These are phyloP conservation scores for Hypoxylon sp. DNA, from an alignment of 2,329 filamentous ascomycete species.

Conservation along the genomic window DNA sequence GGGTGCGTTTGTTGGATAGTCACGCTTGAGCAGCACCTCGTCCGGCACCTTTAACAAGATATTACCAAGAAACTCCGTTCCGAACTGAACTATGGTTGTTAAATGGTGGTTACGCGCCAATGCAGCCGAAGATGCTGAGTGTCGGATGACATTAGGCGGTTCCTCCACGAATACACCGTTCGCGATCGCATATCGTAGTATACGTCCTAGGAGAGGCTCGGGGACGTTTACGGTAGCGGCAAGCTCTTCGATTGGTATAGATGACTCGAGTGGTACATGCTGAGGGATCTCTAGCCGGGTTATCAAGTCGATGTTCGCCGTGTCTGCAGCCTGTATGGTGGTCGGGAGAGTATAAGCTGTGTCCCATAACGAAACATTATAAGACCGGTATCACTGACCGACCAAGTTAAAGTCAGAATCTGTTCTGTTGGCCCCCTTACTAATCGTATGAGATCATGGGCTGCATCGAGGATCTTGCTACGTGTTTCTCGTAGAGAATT, in stretches of 20 bases:
- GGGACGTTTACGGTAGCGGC: slow-evolving; percentile 12
- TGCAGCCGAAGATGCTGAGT: slow-evolving; percentile 29
- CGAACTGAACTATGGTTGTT: slow-evolving; percentile 25
- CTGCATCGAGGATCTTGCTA: slow-evolving; percentile 34
- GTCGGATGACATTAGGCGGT: slow-evolving; percentile 19
- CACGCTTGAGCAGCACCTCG: slow-evolving; percentile 27
- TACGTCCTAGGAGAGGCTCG: slow-evolving; percentile 13
- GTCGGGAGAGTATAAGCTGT: neutral
- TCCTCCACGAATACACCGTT: slow-evolving; percentile 32
- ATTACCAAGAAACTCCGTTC: slow-evolving; percentile 19
- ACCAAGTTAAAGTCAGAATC: slow-evolving; percentile 37
- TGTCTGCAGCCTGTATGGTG: slow-evolving; percentile 28
- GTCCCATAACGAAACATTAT: neutral
- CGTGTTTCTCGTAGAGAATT: slow-evolving; percentile 32
- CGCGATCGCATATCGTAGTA: slow-evolving; percentile 30
- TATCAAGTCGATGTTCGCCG: slow-evolving; percentile 33
- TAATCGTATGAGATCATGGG: slow-evolving; percentile 38
- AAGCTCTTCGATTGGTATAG: slow-evolving; percentile 24
- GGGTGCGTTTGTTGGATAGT: slow-evolving; percentile 20
- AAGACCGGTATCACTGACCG: slow-evolving; percentile 27
- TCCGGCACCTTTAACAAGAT: slow-evolving; percentile 29
- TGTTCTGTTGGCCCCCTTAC: slow-evolving; percentile 40
- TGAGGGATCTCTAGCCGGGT: slow-evolving; percentile 31
- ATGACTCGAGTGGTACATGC: slow-evolving; percentile 29
- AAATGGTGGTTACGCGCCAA: slow-evolving; percentile 19